Base-by-base conservation (phyloP, 768 basidiomycete species). In the Mycena filopes region DNA sequence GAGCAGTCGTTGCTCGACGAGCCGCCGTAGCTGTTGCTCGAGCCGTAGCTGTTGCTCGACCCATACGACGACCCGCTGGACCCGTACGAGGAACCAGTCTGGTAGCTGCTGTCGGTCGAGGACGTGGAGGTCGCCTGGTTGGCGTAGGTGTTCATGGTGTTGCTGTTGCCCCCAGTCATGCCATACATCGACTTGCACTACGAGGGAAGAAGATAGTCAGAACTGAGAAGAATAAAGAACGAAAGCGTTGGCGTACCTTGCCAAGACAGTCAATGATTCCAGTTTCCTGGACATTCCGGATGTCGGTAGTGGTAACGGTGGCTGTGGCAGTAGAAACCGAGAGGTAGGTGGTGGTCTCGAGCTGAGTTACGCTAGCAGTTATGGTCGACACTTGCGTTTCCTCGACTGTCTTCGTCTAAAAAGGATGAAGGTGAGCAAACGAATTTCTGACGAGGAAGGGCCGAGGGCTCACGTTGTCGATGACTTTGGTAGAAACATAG, bases 161-260 rank as follows among this genome's bases (percentile, higher is more conserved):
- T 79, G 79, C 78, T 81, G 79, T 86, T 89, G 11, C 87, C 87
- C 20, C 77, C 54, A 10, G 72, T 82, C 72, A 90, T 75, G 62
- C 80, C 81, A 82, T 84, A 89, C 62, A 74, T 71, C 36, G 82
- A 84, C 80, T 89, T 87, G 84, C 89, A 90, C 84, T 87, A 65
- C 2, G n/a, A n/a, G 36, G 15, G 3, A 55, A 65, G 38, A 38
- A 33, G 57, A 66, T 42, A n/a, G 25, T 54, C 28, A 77, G 51
- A 74, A 56, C 28, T 56, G 40, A 25, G 63, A 25, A 23, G 63
- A 51, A 31, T 16, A 18, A 36, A 1, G 11, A 40, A 3, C 15
- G 47, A 45, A 59, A 61, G 31, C 47, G 45, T 20, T n/a, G n/a
- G 73, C 76, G 56, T 62, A 86, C 86, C 74, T 78, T 74, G 71